Conservation (phyloP, 345 rosid genomes). For the Populus pruinosa region DNA sequence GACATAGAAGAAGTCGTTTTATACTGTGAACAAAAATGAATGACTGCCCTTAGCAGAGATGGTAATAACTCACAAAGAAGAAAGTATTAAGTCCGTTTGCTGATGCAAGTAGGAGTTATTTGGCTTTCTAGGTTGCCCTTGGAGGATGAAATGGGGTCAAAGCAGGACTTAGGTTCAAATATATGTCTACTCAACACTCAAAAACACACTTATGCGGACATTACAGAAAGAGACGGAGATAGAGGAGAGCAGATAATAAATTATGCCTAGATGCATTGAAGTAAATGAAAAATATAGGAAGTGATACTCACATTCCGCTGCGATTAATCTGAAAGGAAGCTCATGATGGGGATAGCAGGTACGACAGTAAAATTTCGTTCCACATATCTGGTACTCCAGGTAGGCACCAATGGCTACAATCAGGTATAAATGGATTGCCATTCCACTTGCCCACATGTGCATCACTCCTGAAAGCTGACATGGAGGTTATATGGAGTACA, state of each 20-base stretch:
- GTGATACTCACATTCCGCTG: slow-evolving; percentile 16
- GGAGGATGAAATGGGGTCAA: too few species aligned
- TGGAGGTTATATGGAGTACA: slow-evolving; percentile 59
- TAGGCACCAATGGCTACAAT: slow-evolving; percentile 96
- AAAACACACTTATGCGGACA: background rate
- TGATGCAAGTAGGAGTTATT: too few species aligned
- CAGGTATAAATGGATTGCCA: slow-evolving; percentile 60
- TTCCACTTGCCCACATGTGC: slow-evolving; percentile 84
- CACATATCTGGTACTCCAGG: slow-evolving; percentile 90
- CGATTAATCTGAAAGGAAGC: background rate
- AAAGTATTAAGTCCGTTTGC: too few species aligned
- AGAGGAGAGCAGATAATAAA: background rate
- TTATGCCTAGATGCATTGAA: background rate
- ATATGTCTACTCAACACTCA: background rate
- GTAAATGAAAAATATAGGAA: background rate
- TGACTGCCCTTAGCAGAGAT: too few species aligned
- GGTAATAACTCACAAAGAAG: too few species aligned
- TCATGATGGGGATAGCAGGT: slow-evolving; percentile 21
- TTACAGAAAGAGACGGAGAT: background rate
- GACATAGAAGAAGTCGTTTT: too few species aligned
- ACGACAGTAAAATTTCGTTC: slow-evolving; percentile 73
- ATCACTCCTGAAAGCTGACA: slow-evolving; percentile 79
- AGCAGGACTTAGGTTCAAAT: too few species aligned
- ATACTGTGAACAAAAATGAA: too few species aligned
- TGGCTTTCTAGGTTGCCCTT: too few species aligned